Conservation (phyloP, 2,329 filamentous ascomycete species). For the Xylaria sp. region DNA sequence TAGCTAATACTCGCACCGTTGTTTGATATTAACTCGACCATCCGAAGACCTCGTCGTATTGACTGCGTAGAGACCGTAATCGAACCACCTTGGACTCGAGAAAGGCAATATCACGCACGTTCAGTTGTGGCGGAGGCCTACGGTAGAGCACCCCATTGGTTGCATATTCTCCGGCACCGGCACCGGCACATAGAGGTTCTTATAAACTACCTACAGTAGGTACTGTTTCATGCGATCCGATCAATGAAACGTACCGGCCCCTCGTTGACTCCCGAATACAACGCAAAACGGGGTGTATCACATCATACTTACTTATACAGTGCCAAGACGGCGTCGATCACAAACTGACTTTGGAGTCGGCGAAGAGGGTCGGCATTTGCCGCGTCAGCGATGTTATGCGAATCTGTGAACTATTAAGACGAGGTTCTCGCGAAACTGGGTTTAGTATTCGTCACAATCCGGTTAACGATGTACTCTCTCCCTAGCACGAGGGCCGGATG, state of each 20-base stretch:
- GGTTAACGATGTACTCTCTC: not conserved
- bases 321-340: not conserved
- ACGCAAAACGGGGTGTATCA: not conserved
- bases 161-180: slow-evolving; percentile 1
- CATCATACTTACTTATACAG: not conserved
- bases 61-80: not conserved
- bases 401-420: not conserved
- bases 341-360: not conserved
- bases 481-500: not conserved
- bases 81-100: slow-evolving; percentile 3
- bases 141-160: not conserved
- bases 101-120: not conserved
- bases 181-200: not conserved
- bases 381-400: not conserved
- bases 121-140: not conserved
- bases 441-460: slow-evolving; percentile 12
- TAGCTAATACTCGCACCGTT: not conserved
- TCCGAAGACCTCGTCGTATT: not conserved
- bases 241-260: slow-evolving; percentile 5
- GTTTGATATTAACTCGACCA: slow-evolving; percentile 2
- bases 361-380: too few species aligned
- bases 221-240: slow-evolving; percentile 22
- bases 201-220: too few species aligned
- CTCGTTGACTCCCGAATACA: not conserved
- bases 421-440: slow-evolving; percentile 4